Evolutionary conservation across 148 eudicot genomes (phyloP).

Genomic region (Spergularia bocconei): DNA sequence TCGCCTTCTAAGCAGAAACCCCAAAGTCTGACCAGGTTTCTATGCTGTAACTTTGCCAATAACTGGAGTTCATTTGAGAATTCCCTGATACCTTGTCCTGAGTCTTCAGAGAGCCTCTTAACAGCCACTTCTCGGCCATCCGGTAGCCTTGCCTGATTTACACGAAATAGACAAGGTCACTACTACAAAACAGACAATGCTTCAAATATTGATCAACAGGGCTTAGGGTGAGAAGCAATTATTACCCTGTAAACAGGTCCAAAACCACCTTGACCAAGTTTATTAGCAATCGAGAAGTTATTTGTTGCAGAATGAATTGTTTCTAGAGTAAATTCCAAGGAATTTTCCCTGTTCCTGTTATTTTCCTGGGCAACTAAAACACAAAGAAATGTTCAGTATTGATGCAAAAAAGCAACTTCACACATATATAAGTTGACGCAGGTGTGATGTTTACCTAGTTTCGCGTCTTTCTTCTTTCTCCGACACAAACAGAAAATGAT

Average conservation of each 20-base stretch:
- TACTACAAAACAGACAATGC: background rate
- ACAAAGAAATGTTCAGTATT: background rate
- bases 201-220: no score
- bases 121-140: constrained; percentile 29
- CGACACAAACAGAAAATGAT: background rate
- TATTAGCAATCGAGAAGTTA: constrained; percentile 15
- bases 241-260: constrained; percentile 28
- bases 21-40: constrained; percentile 31
- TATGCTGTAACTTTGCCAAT: constrained; percentile 36
- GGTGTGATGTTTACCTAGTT: background rate
- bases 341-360: background rate
- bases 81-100: constrained; percentile 26
- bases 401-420: background rate
- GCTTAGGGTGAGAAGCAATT: background rate
- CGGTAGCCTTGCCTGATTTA: constrained; percentile 19
- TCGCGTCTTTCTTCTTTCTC: background rate
- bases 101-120: constrained; percentile 32
- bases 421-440: background rate
- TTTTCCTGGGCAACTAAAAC: background rate
- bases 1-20: constrained; percentile 30
- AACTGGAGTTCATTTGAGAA: constrained; percentile 29
- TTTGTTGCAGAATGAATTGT: constrained; percentile 17
- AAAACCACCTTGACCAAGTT: constrained; percentile 31
- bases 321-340: background rate
- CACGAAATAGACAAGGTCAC: background rate